Conservation (phyloP, 257 asterid genomes). For the Fraxinus excelsior region DNA sequence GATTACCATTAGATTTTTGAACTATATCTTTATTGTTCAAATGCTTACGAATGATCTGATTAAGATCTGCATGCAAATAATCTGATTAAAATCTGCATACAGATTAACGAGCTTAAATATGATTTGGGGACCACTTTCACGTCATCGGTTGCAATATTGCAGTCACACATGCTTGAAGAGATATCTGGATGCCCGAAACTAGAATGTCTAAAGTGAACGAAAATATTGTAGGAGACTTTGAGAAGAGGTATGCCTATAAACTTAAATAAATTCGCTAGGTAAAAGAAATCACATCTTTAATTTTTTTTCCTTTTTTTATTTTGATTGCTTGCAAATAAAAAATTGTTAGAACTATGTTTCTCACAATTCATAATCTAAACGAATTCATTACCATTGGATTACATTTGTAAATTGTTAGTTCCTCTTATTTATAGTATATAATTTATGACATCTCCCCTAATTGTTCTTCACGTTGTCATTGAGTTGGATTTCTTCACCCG, state of each 20-base stretch:
- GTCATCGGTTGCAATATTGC: conserved; percentile 78
- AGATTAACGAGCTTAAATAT: conserved; percentile 76
- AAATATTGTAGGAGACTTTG: conserved; percentile 83
- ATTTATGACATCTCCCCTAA: too few relatives aligned
- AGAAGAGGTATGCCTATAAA: conserved; percentile 62
- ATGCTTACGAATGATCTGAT: conserved; percentile 5
- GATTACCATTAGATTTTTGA: too few relatives aligned
- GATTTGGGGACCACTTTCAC: conserved; percentile 65
- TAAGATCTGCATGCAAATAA: conserved; percentile 7
- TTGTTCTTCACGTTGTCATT: too few relatives aligned
- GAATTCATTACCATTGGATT: too few relatives aligned
- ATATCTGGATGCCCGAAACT: conserved; percentile 77
- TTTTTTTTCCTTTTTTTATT: too few relatives aligned
- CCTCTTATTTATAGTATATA: too few relatives aligned
- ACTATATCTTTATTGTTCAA: too few relatives aligned
- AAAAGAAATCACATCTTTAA: conserved; percentile 5
- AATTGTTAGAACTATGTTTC: neutral
- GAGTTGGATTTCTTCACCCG: too few relatives aligned
- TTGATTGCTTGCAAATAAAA: neutral
- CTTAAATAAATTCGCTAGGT: conserved; percentile 99
- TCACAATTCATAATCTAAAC: neutral
- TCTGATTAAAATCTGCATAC: conserved; percentile 23
- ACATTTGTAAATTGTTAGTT: too few relatives aligned
- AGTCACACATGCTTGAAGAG: conserved; percentile 80
- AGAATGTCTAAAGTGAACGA: conserved; percentile 85